Evolutionary conservation across 352 stramenopile genomes (phyloP), one percentile per base, ranked within the genome.

Genomic region (Pythium apleroticum): DNA sequence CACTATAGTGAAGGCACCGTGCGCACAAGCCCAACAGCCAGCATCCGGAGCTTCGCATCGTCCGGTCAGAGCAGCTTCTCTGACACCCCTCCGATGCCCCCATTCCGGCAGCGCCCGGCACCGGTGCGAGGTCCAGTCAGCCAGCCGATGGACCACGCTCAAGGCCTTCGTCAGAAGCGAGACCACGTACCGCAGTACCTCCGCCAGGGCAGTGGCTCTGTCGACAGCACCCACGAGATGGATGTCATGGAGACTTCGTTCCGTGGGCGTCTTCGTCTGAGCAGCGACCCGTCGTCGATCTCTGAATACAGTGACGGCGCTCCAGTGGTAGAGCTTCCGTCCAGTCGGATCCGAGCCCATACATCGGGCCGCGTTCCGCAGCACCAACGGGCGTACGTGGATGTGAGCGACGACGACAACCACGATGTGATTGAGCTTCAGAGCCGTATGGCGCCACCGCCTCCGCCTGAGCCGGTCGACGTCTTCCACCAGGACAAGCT

Each of bases 401-500:
- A 61, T 37, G n/a, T 50, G 37, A 61, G 22, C 33, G 33, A 65
- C 27, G 50, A 37, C n/a, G 33, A 59, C 27, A 50, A 60, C 31
- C 66, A 62, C 17, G 66, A 46, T 19, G 68, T 77, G 46, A 73
- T 87, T 31, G 76, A 89, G 48, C 65, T 86, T 31, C 65, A 63
- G 12, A 59, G 63, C 8, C 30, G 31, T 20, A 71, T 66, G 24
- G 57, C 70, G 15, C 65, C 73, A 22, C 69, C 74, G 35, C 45
- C 46, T 9, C 69, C 65, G 15, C 30, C 55, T 10, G 64, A 58
- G 7, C 61, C 62, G 15, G 74, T 75, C 12, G 65, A 78, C 22
- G 65, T 77, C 11, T 79, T 86, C 41, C 75, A 85, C 45, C 57
- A 81, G 12, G 78, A 90, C 63, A 79, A 77, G 15, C 73, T 86